Percentiles rank a stretch among this genome's conserved stretches.
phyloP scores from a whole-genome alignment of 2,329 filamentous ascomycete genomes.

The Mycogone perniciosa region DNA sequence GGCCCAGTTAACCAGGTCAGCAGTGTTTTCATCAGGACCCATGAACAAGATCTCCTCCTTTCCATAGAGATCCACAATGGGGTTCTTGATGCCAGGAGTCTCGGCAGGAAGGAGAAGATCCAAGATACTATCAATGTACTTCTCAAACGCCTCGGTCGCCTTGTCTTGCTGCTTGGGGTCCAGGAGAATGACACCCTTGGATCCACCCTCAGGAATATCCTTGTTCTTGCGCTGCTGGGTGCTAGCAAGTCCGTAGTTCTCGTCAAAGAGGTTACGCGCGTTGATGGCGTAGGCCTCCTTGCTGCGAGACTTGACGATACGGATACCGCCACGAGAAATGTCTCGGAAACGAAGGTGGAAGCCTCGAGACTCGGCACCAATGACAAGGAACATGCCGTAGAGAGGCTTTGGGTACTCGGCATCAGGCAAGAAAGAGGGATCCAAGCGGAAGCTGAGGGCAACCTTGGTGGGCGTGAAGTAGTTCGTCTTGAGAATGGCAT shows the following conservation, averaged over 20 bases:
- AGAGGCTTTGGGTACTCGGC: constrained; percentile 90
- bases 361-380: constrained; percentile 91
- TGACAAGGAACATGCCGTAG: constrained; percentile 98
- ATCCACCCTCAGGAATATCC: constrained; percentile 96
- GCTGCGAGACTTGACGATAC: constrained; percentile 96
- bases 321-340: constrained; percentile 92
- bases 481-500: constrained; percentile 90
- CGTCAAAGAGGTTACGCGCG: constrained; percentile 90
- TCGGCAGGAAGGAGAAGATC: constrained; percentile 84
- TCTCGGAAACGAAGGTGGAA: constrained; percentile 98
- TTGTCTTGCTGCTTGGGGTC: constrained; percentile 94
- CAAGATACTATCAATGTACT: constrained; percentile 98
- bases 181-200: constrained; percentile 93
- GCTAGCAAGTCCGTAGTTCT: constrained; percentile 97
- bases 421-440: constrained; percentile 80
- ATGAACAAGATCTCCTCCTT: constrained; percentile 97
- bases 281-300: constrained; percentile 96
- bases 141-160: constrained; percentile 88
- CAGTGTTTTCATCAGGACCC: constrained; percentile 98
- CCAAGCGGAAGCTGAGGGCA: constrained; percentile 89
- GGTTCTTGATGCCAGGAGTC: constrained; percentile 97
- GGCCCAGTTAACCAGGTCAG: constrained; percentile 96
- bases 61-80: constrained; percentile 89
- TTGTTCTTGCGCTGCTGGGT: constrained; percentile 99
- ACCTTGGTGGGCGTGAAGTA: constrained; percentile 97